These are phyloP conservation scores for Puccinia horiana DNA, from an alignment of 1,284 basidiomycete species.

Conservation along the genomic window DNA sequence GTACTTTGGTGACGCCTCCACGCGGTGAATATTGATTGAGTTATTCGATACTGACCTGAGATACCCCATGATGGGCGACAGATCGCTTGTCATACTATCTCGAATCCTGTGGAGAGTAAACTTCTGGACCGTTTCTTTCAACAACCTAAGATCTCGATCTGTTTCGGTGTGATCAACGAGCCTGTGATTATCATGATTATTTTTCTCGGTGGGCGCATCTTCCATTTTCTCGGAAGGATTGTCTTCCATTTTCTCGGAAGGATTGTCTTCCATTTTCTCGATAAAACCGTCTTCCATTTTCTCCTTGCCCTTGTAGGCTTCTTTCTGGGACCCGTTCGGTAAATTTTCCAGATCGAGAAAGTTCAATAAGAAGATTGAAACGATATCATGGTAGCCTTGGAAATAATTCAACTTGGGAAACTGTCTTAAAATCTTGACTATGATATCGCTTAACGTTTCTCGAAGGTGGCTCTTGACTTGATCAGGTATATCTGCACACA, in stretches of 20 bases:
- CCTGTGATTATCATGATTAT: background rate
- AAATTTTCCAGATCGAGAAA: slow-evolving; percentile 6
- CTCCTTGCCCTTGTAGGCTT: background rate
- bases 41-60: slow-evolving; percentile 52
- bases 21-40: too few species aligned
- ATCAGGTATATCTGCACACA: slow-evolving; percentile 47
- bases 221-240: background rate
- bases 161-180: background rate
- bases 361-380: slow-evolving; percentile 54
- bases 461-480: slow-evolving; percentile 51
- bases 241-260: background rate
- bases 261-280: background rate
- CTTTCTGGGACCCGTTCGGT: background rate
- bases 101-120: slow-evolving; percentile 52
- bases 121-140: slow-evolving; percentile 49
- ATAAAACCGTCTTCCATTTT: background rate
- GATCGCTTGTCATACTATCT: slow-evolving; percentile 54
- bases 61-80: slow-evolving; percentile 56
- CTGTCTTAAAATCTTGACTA: slow-evolving; percentile 53
- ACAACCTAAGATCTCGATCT: slow-evolving; percentile 51
- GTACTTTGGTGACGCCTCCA: too few species aligned
- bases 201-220: background rate
- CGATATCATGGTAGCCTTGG: slow-evolving; percentile 56
- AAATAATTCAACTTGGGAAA: slow-evolving; percentile 56
- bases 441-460: slow-evolving; percentile 51